Conservation (phyloP, 148 eudicot species). For the Rhododendron ferrugineum region DNA sequence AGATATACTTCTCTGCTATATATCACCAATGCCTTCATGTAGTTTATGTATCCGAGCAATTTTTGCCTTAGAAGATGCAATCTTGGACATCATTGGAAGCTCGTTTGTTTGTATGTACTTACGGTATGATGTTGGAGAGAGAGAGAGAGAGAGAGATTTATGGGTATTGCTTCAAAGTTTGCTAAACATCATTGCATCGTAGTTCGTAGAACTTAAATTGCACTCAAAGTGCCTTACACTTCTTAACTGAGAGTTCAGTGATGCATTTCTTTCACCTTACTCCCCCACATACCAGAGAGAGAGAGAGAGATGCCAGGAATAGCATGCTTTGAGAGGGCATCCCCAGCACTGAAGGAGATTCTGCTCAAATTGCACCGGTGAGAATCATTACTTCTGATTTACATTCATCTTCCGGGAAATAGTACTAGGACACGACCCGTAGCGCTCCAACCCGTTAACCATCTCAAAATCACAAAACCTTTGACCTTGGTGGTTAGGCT, state of each 20-base stretch:
- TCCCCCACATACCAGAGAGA: not conserved
- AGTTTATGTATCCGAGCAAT: not conserved
- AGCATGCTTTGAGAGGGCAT: conserved; percentile 42
- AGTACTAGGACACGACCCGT: not conserved
- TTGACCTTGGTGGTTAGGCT: not conserved
- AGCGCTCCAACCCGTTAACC: not conserved
- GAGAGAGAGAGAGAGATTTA: not conserved
- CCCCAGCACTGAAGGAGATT: conserved; percentile 45
- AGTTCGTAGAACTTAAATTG: conserved; percentile 23
- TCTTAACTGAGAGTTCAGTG: conserved; percentile 2
- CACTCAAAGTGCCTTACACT: conserved; percentile 25
- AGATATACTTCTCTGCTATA: not conserved
- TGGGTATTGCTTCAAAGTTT: conserved; percentile 29
- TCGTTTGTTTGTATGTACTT: not conserved
- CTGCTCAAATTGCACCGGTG: conserved; percentile 39
- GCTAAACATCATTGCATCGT: conserved; percentile 31
- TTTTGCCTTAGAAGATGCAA: not conserved
- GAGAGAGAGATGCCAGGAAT: conserved; percentile 19
- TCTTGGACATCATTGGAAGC: not conserved
- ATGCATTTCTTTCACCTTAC: conserved; percentile 3
- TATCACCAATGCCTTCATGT: not conserved
- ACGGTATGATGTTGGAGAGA: not conserved
- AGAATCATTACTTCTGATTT: not conserved
- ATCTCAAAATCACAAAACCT: not conserved
- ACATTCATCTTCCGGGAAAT: not conserved